Percentiles rank a stretch among this genome's conserved stretches.
Conservation (phyloP, 495 filamentous ascomycete species). For the Xylaria sp. region DNA sequence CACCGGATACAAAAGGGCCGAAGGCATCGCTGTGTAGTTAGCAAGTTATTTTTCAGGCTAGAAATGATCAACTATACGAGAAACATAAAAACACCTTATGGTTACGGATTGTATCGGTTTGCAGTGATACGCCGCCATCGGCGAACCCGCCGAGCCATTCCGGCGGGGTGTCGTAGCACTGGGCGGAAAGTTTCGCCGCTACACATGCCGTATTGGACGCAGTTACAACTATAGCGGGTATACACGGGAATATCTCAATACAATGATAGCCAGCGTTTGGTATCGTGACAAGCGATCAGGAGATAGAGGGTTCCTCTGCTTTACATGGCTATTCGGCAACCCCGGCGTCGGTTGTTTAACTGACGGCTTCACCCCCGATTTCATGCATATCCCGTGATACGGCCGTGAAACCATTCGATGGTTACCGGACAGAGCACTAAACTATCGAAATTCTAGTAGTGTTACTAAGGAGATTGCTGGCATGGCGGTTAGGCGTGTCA, state of each 20-base stretch:
- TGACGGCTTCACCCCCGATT: no score
- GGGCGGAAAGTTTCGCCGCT: conserved; percentile 26
- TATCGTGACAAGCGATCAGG: conserved; percentile 23
- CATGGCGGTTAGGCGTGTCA: conserved; percentile 20
- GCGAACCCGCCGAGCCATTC: conserved; percentile 26
- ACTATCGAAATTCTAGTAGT: conserved; percentile 15
- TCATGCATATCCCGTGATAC: conserved; percentile 22
- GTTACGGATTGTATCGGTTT: conserved; percentile 26
- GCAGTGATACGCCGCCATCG: conserved; percentile 19
- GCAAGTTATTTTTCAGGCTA: conserved; percentile 15
- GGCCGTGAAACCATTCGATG: conserved; percentile 25
- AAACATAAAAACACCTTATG: conserved; percentile 13
- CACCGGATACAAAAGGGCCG: background rate
- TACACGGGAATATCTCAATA: conserved; percentile 26
- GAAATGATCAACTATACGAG: conserved; percentile 14
- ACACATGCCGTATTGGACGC: conserved; percentile 25
- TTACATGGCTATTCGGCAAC: conserved; percentile 15
- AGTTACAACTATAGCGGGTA: conserved; percentile 21
- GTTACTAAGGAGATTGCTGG: conserved; percentile 10
- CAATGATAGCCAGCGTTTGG: conserved; percentile 25
- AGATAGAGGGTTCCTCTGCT: conserved; percentile 18
- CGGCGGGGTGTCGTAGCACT: conserved; percentile 23
- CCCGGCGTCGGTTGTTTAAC: background rate
- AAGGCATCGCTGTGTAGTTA: conserved; percentile 14
- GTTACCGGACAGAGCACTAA: conserved; percentile 23